phyloP scores from a whole-genome alignment of 371 early-diverging fungal species.

The Mucor lusitanicus region DNA sequence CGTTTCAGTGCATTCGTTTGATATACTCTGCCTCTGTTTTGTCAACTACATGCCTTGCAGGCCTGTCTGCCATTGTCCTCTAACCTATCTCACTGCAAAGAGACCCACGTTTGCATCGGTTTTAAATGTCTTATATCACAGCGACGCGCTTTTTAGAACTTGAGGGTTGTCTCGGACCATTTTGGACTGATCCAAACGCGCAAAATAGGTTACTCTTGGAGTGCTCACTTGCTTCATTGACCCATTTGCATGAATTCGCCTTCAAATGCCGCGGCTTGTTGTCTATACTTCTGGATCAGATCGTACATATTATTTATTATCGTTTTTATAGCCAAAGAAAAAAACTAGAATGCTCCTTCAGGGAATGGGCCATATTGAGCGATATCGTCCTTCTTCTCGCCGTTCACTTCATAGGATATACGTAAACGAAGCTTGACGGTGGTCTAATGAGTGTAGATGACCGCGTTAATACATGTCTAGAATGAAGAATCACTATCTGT shows the following conservation, averaged over 20 bases:
- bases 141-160: too few relatives aligned
- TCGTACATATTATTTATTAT: background rate
- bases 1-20: too few relatives aligned
- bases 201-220: too few relatives aligned
- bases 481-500: background rate
- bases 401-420: slow-evolving; percentile 61
- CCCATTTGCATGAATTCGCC: background rate
- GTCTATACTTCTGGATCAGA: too few relatives aligned
- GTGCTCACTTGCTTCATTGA: background rate
- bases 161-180: too few relatives aligned
- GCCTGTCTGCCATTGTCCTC: too few relatives aligned
- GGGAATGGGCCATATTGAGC: slow-evolving; percentile 82
- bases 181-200: too few relatives aligned
- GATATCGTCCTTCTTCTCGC: slow-evolving; percentile 71
- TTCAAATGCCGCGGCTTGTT: background rate
- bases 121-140: too few relatives aligned
- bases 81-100: too few relatives aligned
- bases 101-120: too few relatives aligned
- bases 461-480: background rate
- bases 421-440: slow-evolving; percentile 77
- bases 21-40: too few relatives aligned
- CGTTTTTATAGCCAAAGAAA: background rate
- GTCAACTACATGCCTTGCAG: too few relatives aligned
- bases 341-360: slow-evolving; percentile 47
- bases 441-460: slow-evolving; percentile 41